Base-by-base conservation (phyloP, 1,284 basidiomycete species). In the Apiotrichum laibachii region DNA sequence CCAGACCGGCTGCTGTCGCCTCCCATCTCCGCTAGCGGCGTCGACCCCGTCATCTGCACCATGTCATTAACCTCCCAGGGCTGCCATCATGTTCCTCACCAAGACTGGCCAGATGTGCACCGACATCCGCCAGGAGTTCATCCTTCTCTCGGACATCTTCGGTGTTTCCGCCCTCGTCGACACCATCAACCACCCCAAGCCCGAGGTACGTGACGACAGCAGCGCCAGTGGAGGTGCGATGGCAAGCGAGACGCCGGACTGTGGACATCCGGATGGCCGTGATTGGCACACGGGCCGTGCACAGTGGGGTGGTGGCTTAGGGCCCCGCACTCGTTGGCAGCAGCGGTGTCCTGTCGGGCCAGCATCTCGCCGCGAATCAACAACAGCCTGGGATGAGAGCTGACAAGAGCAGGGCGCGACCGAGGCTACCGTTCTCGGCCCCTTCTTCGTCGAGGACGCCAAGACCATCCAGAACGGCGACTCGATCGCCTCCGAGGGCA, bases 391-490 rank as follows among this genome's bases (percentile, higher is more conserved):
- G n/a, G 19, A 19, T 5, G 19, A 44, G 10, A 31, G n/a, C 49
- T 50, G 49, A 50, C 49, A 39, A 18, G 13, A n/a, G 5, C 37
- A 50, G 49, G 80, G 83, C 3, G 87, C 85, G 12, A 90, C 89
- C 0, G 87, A 88, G 69, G 84, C 83, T 37, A 89, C 87, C 34
- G 85, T 92, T 5, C 81, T 93, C 33, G 91, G 90, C 11, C 91
- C 90, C 2, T 93, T 92, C 80, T 88, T 84, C 70, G 89, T 88
- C 3, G 86, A 88, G 39, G 90, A 93, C 69, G 85, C 89, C 22
- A 51, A 51, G n/a, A 51, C 22, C 18, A 86, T 88, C 50, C 68
- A 79, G 22, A 73, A 79, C 31, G 87, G 87, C 1, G 86, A 80
- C 1, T 82, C 82, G 5, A 89, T 89, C 53, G 86, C 87, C 4